Base-by-base conservation (phyloP, 2,329 filamentous ascomycete species). In the Monosporascus sp. region DNA sequence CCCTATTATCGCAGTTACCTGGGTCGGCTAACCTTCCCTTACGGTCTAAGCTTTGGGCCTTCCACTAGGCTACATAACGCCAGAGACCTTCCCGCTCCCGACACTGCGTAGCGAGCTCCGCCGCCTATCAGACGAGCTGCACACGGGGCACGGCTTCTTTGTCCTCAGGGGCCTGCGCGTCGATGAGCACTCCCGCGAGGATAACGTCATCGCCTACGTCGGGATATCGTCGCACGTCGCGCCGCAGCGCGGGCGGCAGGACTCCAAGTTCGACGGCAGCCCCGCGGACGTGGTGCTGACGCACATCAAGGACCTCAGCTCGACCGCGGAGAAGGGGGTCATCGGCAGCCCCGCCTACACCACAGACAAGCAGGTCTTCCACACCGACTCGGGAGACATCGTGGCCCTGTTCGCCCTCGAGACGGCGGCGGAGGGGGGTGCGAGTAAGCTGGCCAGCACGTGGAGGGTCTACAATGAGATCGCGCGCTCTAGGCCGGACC, bases 381-480 rank as follows among this genome's bases (percentile, higher is more conserved):
- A 86, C 64, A 86, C 81, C 0, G 83, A 86, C 59, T 63, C 65
- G 0, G 77, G 83, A 8, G 84, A 87, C 59, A 73, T 86, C 2
- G 74, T 87, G 20, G 78, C 80, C 2, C 69, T 87, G 7, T 79
- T 83, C 48, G 78, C 77, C 1, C 73, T 85, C 2, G 71, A 74
- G 19, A 75, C 76, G 9, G 78, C 82, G 0, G 76, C 75, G 0
- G 69, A 71, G 2, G 84, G 84, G 0, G 84, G 84, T 1, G 71
- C 79, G 54, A 85, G 82, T 59, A 78, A 78, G 55, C 66, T 87
- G 11, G 76, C 81, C 0, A 83, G 81, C 60, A 80, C 76, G 26
- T 82, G 79, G 76, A 71, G 72, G 3, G 78, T 87, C 3, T 87
- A 87, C 64, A 87, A 87, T 58, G 77, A 85, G 62, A 70, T 87